These are phyloP conservation scores for Alternaria gaisen DNA, from an alignment of 2,329 filamentous ascomycete genomes.

Conservation along the genomic window DNA sequence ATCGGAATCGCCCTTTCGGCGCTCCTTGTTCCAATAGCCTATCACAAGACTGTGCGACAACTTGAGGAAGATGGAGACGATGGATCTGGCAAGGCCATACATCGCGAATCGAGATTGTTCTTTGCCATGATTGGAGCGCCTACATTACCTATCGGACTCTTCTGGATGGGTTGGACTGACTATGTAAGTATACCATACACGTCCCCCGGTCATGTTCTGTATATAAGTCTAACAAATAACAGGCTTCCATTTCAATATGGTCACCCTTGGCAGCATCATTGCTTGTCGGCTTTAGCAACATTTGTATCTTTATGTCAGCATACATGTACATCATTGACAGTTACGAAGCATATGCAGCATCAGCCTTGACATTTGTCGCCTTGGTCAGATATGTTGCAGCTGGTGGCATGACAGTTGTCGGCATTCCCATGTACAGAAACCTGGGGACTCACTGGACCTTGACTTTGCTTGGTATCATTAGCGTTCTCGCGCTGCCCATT, in stretches of 20 bases:
- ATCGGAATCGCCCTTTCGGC: conserved; percentile 52
- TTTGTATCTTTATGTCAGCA: conserved; percentile 55
- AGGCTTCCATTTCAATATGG: conserved; percentile 12
- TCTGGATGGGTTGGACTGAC: conserved; percentile 68
- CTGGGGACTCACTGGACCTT: conserved; percentile 47
- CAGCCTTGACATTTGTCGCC: conserved; percentile 55
- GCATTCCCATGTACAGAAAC: conserved; percentile 53
- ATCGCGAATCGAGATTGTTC: conserved; percentile 64
- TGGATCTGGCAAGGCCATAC: conserved; percentile 50
- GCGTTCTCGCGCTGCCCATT: conserved; percentile 47
- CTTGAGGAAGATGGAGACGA: conserved; percentile 48
- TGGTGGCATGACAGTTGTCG: conserved; percentile 53
- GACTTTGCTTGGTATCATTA: conserved; percentile 47
- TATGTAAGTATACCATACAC: conserved; percentile 31
- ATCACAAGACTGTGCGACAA: conserved; percentile 46
- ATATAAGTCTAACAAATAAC: background rate
- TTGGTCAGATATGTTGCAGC: conserved; percentile 53
- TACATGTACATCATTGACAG: conserved; percentile 68
- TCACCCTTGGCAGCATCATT: conserved; percentile 56
- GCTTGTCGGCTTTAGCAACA: conserved; percentile 31
- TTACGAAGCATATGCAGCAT: conserved; percentile 63
- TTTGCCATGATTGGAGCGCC: conserved; percentile 62
- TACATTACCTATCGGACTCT: conserved; percentile 61
- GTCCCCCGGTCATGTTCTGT: background rate
- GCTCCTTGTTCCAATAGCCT: conserved; percentile 52